phyloP scores from a whole-genome alignment of 495 filamentous ascomycete species.

The Penicillium paradoxum region DNA sequence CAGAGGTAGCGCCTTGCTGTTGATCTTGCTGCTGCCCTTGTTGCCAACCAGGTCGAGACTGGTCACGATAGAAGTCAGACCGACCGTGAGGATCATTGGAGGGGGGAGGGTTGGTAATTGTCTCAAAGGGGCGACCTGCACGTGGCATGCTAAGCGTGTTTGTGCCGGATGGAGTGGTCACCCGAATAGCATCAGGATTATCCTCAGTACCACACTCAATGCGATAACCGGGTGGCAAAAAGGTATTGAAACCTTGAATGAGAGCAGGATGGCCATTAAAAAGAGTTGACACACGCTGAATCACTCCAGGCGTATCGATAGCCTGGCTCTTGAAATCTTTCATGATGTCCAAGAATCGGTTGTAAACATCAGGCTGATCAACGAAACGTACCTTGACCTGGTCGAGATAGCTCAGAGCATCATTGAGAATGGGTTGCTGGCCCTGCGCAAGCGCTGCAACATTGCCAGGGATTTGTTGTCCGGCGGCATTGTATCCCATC shows the following conservation, averaged over 20 bases:
- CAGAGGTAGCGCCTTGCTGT: constrained; percentile 40
- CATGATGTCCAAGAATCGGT: constrained; percentile 98
- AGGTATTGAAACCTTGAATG: constrained; percentile 98
- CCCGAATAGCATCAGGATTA: constrained; percentile 90
- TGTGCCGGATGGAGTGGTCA: constrained; percentile 91
- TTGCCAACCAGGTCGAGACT: constrained; percentile 45
- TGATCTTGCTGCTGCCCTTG: constrained; percentile 47
- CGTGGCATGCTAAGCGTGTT: constrained; percentile 56
- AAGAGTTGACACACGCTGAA: constrained; percentile 91
- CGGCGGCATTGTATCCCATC: constrained; percentile 50
- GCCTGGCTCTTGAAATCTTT: constrained; percentile 99
- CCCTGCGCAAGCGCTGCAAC: constrained; percentile 67
- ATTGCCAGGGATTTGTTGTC: constrained; percentile 45
- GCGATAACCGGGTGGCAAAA: constrained; percentile 91
- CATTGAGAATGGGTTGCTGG: constrained; percentile 95
- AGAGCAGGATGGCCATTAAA: constrained; percentile 95
- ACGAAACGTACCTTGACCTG: constrained; percentile 98
- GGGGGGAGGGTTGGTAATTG: constrained; percentile 32
- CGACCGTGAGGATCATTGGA: constrained; percentile 33
- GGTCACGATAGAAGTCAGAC: constrained; percentile 42
- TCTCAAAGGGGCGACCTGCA: constrained; percentile 45
- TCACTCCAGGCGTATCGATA: constrained; percentile 97
- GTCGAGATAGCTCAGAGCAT: constrained; percentile 95
- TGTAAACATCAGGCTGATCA: constrained; percentile 96
- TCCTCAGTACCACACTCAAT: constrained; percentile 93